phyloP scores from a whole-genome alignment of 1,284 basidiomycete species.

The Naganishia sp. region DNA sequence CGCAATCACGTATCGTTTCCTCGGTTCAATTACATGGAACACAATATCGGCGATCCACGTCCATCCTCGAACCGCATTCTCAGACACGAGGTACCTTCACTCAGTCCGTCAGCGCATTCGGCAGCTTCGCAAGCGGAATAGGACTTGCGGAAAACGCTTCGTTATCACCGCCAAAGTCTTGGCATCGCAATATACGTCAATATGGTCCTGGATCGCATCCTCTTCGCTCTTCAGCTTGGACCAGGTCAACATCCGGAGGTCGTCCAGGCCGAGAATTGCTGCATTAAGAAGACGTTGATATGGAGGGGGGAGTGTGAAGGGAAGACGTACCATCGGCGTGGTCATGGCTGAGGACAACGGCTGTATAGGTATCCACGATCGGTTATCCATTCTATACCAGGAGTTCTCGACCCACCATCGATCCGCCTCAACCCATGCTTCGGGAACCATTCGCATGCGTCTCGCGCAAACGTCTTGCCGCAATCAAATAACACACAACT shows the following conservation, averaged over 20 bases:
- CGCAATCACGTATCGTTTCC: neutral
- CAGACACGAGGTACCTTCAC: constrained; percentile 1
- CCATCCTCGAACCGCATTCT: neutral
- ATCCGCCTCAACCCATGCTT: neutral
- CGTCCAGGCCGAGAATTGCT: constrained; percentile 6
- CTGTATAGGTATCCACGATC: neutral
- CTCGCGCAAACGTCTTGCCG: constrained; percentile 6
- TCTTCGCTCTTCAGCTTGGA: neutral
- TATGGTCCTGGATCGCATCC: neutral
- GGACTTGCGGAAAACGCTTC: constrained; percentile 7
- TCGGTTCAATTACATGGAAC: constrained; percentile 13
- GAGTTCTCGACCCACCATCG: neutral
- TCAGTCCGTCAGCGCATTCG: neutral
- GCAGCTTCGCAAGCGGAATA: neutral
- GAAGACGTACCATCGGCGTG: constrained; percentile 11
- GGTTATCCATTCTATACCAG: neutral
- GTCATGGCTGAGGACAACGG: constrained; percentile 15
- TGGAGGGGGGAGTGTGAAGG: too few relatives aligned
- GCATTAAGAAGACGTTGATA: neutral
- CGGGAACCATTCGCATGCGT: constrained; percentile 11
- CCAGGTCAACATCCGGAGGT: constrained; percentile 7
- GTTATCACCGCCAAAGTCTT: constrained; percentile 6
- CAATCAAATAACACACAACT: constrained; percentile 13
- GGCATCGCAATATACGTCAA: constrained; percentile 5
- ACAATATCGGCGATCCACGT: neutral